Conservation (phyloP, 345 rosid genomes). For the Eucalyptus curtisii region DNA sequence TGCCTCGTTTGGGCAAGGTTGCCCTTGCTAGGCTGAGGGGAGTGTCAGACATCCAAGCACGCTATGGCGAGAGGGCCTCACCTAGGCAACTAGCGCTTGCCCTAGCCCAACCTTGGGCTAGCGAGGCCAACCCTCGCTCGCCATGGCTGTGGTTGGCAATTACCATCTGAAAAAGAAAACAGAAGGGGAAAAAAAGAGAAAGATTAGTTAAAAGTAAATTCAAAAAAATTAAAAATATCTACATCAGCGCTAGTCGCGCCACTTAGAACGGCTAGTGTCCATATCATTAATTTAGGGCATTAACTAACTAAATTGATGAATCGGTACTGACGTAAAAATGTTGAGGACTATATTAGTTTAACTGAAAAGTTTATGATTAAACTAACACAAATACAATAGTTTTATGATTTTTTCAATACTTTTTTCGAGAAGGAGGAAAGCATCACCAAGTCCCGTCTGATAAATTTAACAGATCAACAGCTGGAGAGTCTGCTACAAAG, state of each 20-base stretch:
- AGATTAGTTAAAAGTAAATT: too few relatives aligned
- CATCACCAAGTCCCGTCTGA: rapidly evolving
- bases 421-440: neutral
- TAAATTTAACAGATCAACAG: too few relatives aligned
- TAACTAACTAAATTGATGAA: rapidly evolving
- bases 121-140: rapidly evolving
- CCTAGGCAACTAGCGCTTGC: too few relatives aligned
- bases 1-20: too few relatives aligned
- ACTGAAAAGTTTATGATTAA: rapidly evolving
- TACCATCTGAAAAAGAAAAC: too few relatives aligned
- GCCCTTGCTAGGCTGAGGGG: rapidly evolving
- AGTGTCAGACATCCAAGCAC: rapidly evolving
- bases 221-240: too few relatives aligned
- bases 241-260: too few relatives aligned
- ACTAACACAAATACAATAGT: rapidly evolving
- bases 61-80: rapidly evolving
- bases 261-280: rapidly evolving
- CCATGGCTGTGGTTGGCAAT: too few relatives aligned
- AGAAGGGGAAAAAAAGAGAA: too few relatives aligned
- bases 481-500: too few relatives aligned
- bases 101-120: too few relatives aligned
- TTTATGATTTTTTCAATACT: too few relatives aligned
- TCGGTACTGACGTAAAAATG: rapidly evolving
- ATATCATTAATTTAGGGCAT: rapidly evolving
- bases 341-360: rapidly evolving